Conservation (phyloP, 2,329 filamentous ascomycete genomes). For the Epicoccum nigrum region DNA sequence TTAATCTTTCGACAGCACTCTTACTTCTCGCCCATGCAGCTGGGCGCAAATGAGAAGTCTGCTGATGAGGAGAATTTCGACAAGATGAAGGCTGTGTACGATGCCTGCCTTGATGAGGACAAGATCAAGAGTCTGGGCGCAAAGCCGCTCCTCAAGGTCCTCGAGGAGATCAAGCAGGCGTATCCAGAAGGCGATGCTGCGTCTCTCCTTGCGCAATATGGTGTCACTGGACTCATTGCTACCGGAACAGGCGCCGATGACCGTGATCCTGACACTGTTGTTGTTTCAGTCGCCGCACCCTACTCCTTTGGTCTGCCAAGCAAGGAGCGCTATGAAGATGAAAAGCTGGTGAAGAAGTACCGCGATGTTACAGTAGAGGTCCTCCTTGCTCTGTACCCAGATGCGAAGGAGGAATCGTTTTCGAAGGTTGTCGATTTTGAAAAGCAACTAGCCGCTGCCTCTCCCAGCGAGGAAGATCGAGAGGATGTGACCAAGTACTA, state of each 20-base stretch:
- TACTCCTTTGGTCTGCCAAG: constrained; percentile 54
- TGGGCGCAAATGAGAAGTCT: constrained; percentile 44
- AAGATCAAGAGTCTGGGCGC: constrained; percentile 62
- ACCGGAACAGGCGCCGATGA: constrained; percentile 53
- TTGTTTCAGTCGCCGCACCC: constrained; percentile 56
- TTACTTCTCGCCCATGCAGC: constrained; percentile 53
- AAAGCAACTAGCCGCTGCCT: constrained; percentile 64
- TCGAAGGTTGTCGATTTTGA: constrained; percentile 58
- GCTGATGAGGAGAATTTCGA: constrained; percentile 68
- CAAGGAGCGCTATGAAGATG: constrained; percentile 46
- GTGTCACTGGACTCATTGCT: constrained; percentile 45
- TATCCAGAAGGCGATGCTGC: constrained; percentile 50
- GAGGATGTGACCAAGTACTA: constrained; percentile 71
- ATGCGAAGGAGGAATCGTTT: constrained; percentile 41
- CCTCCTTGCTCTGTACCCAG: constrained; percentile 28
- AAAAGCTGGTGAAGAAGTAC: constrained; percentile 41
- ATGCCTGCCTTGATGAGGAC: constrained; percentile 69
- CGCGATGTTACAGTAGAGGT: constrained; percentile 32
- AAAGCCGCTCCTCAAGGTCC: constrained; percentile 61
- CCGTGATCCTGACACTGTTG: constrained; percentile 61
- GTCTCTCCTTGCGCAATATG: constrained; percentile 55
- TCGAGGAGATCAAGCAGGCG: constrained; percentile 56
- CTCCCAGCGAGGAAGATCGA: constrained; percentile 63
- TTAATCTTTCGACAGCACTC: constrained; percentile 51
- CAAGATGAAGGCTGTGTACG: constrained; percentile 68